Conservation (phyloP, 116 monocot genomes). For the Dioscorea cayenensis region DNA sequence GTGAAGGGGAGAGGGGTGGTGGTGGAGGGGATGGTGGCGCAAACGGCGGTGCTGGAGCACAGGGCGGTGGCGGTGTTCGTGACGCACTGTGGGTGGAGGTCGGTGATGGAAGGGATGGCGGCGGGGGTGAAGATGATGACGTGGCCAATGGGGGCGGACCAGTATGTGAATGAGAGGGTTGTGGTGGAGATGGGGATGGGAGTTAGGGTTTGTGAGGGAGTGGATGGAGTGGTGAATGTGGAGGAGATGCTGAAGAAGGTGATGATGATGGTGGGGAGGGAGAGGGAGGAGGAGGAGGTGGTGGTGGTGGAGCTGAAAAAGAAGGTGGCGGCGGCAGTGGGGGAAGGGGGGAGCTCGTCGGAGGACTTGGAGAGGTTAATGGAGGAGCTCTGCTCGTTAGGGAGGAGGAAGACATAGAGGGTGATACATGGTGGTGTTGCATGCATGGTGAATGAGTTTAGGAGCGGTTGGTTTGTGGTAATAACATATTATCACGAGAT, state of each 20-base stretch:
- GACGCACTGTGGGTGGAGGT: conserved; percentile 36
- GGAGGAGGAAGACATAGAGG: no score
- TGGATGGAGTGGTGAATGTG: conserved; percentile 12
- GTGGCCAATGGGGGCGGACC: conserved; percentile 32
- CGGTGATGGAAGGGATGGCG: conserved; percentile 17
- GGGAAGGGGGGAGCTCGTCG: conserved; percentile 14
- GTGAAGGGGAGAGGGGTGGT: conserved; percentile 11
- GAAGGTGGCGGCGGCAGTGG: neutral
- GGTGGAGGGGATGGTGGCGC: conserved; percentile 20
- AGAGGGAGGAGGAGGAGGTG: neutral
- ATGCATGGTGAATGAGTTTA: no score
- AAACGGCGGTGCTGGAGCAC: conserved; percentile 21
- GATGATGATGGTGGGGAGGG: neutral
- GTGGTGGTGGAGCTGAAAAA: conserved; percentile 2
- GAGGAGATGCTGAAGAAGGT: conserved; percentile 5
- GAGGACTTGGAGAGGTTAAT: conserved; percentile 2
- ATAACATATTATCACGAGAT: no score
- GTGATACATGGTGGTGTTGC: no score
- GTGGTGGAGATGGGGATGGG: conserved; percentile 11
- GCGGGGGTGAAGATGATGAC: conserved; percentile 16
- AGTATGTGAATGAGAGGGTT: conserved; percentile 22
- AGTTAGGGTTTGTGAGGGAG: conserved; percentile 14
- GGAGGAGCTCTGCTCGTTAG: neutral
- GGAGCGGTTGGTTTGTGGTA: no score
- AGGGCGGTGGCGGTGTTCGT: conserved; percentile 25